phyloP scores from a whole-genome alignment of 345 rosid genomes.

The Citrus maxima region DNA sequence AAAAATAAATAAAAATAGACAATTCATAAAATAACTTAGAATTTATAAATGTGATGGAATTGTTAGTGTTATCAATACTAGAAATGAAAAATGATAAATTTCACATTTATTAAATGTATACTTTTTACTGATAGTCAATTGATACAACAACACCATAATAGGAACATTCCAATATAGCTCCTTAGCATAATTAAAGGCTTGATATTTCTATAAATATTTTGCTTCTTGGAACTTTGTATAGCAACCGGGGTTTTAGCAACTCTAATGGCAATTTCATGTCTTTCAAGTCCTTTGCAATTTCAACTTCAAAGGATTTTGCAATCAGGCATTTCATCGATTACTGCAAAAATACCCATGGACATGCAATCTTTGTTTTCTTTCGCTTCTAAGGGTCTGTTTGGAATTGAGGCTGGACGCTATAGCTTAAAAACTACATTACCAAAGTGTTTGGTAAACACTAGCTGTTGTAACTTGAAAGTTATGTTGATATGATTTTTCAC shows the following conservation, averaged over 20 bases:
- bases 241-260: background rate
- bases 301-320: background rate
- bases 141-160: too few species aligned
- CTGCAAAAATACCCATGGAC: background rate
- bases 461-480: rapidly evolving
- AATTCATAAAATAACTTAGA: too few species aligned
- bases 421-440: too few species aligned
- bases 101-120: too few species aligned
- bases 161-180: background rate
- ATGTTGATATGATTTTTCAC: too few species aligned
- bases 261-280: background rate
- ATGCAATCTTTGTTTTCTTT: background rate
- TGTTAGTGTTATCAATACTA: too few species aligned
- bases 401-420: too few species aligned
- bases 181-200: background rate
- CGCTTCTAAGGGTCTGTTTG: background rate
- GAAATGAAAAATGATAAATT: too few species aligned
- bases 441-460: too few species aligned
- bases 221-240: background rate
- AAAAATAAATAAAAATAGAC: too few species aligned
- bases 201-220: background rate
- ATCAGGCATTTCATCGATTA: background rate
- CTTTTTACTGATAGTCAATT: too few species aligned
- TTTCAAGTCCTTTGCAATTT: background rate
- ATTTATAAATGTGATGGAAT: too few species aligned